phyloP scores from a whole-genome alignment of 306 rosid species.

The Vachellia collinsii region DNA sequence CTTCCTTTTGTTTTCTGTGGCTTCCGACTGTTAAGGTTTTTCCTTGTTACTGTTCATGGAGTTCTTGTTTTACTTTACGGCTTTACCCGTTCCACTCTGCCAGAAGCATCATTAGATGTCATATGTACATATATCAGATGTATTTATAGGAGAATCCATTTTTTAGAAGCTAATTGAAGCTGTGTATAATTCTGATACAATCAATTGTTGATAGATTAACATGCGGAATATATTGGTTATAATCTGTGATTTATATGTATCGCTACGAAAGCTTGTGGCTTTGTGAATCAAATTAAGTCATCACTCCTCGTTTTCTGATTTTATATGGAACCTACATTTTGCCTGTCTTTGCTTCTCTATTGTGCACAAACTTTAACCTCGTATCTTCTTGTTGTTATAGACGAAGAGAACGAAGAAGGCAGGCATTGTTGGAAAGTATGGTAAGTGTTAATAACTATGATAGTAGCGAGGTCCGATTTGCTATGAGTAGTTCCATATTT shows the following conservation, averaged over 20 bases:
- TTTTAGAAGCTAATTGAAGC: not conserved
- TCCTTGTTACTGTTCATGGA: not conserved
- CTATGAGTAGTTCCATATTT: not conserved
- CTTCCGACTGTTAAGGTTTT: not conserved
- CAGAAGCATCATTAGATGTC: not conserved
- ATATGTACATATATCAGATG: not conserved
- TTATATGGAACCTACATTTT: not conserved
- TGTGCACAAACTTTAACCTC: not conserved
- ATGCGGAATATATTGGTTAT: not conserved
- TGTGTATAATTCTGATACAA: not conserved
- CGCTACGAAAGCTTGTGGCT: not conserved
- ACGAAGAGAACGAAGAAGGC: constrained; percentile 98
- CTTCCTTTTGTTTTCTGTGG: not conserved
- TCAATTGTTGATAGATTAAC: not conserved
- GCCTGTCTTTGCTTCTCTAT: not conserved
- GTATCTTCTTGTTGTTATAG: constrained; percentile 41
- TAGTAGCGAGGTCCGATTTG: not conserved
- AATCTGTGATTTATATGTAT: not conserved
- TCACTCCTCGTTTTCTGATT: not conserved
- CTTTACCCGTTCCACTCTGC: not conserved
- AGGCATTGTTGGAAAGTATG: constrained; percentile 88
- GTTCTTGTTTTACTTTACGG: not conserved
- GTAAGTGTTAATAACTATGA: constrained; percentile 34
- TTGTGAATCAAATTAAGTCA: not conserved
- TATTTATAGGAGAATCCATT: not conserved